Conservation (phyloP, 352 stramenopile genomes). For the Thalassiosira hispida region DNA sequence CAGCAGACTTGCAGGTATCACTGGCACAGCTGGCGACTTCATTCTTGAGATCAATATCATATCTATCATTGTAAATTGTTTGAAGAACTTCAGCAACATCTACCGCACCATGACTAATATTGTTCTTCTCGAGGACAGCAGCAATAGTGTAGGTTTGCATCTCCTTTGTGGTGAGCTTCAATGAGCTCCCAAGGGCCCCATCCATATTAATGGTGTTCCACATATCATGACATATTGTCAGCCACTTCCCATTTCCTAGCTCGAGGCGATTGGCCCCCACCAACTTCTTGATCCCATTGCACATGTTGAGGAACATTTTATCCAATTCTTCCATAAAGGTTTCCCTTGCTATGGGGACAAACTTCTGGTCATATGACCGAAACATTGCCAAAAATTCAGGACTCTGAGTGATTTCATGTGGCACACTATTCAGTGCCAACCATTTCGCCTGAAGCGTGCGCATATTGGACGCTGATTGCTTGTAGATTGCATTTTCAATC, state of each 20-base stretch:
- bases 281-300: neutral
- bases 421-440: neutral
- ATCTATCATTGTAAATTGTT: neutral
- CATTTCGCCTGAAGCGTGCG: neutral
- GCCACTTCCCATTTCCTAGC: neutral
- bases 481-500: no score
- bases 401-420: neutral
- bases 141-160: neutral
- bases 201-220: neutral
- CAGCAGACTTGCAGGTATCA: neutral
- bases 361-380: neutral
- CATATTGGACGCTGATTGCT: neutral
- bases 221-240: neutral
- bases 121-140: neutral
- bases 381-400: neutral
- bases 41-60: neutral
- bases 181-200: neutral
- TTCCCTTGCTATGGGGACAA: neutral
- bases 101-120: neutral
- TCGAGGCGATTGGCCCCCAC: neutral
- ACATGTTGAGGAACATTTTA: neutral
- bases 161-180: neutral
- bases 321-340: neutral
- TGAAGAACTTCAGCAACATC: neutral
- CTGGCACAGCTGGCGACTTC: neutral